These are phyloP conservation scores for Amanita rubescens DNA, from an alignment of 768 basidiomycete species.

Conservation along the genomic window DNA sequence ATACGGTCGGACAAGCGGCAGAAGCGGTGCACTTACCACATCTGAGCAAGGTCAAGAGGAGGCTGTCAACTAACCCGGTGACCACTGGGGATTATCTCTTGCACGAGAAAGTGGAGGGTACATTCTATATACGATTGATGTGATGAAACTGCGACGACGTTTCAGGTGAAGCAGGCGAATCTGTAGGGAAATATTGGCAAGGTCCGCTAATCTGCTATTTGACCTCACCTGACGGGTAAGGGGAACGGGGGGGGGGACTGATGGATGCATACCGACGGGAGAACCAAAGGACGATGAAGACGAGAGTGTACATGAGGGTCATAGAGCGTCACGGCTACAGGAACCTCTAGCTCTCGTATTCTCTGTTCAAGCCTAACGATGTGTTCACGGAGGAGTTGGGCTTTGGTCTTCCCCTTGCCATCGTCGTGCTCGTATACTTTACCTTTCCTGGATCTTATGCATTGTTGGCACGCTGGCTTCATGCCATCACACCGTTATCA, in stretches of 20 bases:
- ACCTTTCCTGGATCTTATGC: conserved; percentile 67
- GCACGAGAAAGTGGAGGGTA: conserved; percentile 44
- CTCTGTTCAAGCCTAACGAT: conserved; percentile 66
- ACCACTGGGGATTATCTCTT: conserved; percentile 45
- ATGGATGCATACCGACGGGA: conserved; percentile 42
- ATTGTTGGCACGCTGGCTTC: conserved; percentile 77
- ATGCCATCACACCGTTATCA: conserved; percentile 66
- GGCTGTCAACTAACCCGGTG: conserved; percentile 40
- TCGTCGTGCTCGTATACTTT: conserved; percentile 78
- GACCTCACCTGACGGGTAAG: conserved; percentile 46
- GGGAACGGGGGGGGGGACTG: conserved; percentile 51
- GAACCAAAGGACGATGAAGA: conserved; percentile 50
- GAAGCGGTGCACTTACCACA: conserved; percentile 46
- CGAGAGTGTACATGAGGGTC: conserved; percentile 51
- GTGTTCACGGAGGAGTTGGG: conserved; percentile 71
- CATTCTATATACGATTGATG: conserved; percentile 23
- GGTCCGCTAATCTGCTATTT: background rate
- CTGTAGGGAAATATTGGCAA: conserved; percentile 14
- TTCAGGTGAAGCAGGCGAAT: conserved; percentile 43
- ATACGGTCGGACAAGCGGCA: conserved; percentile 5
- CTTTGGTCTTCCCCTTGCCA: conserved; percentile 77
- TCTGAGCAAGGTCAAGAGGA: conserved; percentile 53
- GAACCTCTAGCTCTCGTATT: conserved; percentile 68
- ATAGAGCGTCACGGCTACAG: conserved; percentile 64
- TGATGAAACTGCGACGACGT: conserved; percentile 20